These are phyloP conservation scores for Bruguiera gymnorhiza DNA, from an alignment of 345 rosid species.

Conservation along the genomic window DNA sequence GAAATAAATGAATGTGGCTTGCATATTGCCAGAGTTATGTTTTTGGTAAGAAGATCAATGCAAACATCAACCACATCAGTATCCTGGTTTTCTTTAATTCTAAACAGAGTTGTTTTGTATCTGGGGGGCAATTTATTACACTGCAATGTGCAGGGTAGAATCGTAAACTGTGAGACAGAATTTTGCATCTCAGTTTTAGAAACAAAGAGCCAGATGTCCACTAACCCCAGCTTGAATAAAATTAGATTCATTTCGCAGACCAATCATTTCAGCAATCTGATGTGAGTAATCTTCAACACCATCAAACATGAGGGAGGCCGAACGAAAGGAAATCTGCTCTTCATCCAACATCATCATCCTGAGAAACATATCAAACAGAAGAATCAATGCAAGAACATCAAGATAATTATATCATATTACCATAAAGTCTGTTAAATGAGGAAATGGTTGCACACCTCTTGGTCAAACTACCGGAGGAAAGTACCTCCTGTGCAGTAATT, in stretches of 20 bases:
- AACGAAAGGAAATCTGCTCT: constrained; percentile 91
- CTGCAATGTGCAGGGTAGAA: no score
- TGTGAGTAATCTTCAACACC: constrained; percentile 97
- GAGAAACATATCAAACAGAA: constrained; percentile 20
- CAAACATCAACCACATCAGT: neutral
- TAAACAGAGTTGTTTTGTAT: neutral
- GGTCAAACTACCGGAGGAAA: constrained; percentile 91
- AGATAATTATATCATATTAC: neutral
- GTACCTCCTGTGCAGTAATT: constrained; percentile 86
- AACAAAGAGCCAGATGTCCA: neutral
- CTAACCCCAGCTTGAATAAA: constrained; percentile 91
- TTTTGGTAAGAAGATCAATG: neutral
- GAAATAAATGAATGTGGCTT: neutral
- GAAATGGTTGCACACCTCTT: constrained; percentile 56
- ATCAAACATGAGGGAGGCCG: constrained; percentile 82
- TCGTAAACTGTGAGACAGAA: no score
- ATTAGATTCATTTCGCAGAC: constrained; percentile 76
- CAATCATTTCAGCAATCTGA: constrained; percentile 97
- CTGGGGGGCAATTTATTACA: no score
- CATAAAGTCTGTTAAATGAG: neutral
- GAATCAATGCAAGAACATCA: constrained; percentile 3
- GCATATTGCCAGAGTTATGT: neutral
- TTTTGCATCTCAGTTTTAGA: no score
- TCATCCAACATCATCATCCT: constrained; percentile 99
- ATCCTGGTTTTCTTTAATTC: neutral